phyloP scores from a whole-genome alignment of 2,329 filamentous ascomycete genomes.

The Fusarium oxysporum region DNA sequence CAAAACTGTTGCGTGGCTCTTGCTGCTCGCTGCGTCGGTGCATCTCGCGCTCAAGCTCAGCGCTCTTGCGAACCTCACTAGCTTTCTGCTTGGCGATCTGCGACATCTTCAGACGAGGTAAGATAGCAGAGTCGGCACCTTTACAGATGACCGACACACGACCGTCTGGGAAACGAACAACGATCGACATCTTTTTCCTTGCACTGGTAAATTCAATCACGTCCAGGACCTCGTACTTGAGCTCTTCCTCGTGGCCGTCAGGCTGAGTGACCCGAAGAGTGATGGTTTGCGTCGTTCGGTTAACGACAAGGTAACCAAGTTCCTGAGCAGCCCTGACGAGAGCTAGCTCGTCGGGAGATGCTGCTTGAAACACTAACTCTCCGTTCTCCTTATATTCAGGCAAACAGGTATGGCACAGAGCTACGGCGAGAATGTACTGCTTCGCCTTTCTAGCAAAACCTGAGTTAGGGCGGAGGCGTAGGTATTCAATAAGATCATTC shows the following conservation, averaged over 20 bases:
- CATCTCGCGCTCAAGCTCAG: constrained; percentile 68
- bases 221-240: constrained; percentile 83
- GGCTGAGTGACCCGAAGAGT: constrained; percentile 59
- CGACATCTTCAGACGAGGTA: constrained; percentile 80
- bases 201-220: constrained; percentile 92
- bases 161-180: constrained; percentile 86
- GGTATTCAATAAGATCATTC: constrained; percentile 80
- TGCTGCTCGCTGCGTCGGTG: constrained; percentile 66
- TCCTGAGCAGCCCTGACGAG: constrained; percentile 87
- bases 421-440: constrained; percentile 85
- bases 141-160: constrained; percentile 89
- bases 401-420: constrained; percentile 90
- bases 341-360: constrained; percentile 90
- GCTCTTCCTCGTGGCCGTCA: constrained; percentile 58
- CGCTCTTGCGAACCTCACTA: constrained; percentile 70
- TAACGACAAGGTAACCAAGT: constrained; percentile 81
- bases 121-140: constrained; percentile 86
- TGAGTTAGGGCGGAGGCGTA: constrained; percentile 79
- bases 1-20: constrained; percentile 66
- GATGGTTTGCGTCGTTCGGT: constrained; percentile 78
- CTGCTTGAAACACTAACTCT: constrained; percentile 83
- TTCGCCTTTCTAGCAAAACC: constrained; percentile 82
- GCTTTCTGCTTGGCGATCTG: constrained; percentile 82
- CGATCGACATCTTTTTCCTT: constrained; percentile 89
- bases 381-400: constrained; percentile 78